Base-by-base conservation (phyloP, 345 rosid species). In the Salix arbutifolia region DNA sequence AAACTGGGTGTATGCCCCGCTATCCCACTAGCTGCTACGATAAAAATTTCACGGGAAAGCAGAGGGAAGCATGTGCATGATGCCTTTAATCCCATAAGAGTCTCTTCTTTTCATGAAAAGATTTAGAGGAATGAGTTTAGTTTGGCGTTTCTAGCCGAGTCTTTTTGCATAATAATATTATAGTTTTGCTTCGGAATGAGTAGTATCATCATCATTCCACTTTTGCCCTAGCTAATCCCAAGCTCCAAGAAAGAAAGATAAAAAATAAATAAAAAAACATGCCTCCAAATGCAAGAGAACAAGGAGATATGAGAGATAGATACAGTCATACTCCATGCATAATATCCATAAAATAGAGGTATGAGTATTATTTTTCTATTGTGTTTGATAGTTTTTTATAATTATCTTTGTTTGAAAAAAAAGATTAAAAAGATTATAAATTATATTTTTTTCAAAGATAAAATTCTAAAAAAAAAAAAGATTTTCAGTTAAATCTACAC, bases 101-200 rank as follows among this genome's bases (percentile, higher is more conserved):
- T 83, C 91, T 81, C 91, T 83, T 80, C 90, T 89, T 91, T 89
- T 89, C 77, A 88, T 84, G 88, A 78, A 86, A 81, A 79, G 79
- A 79, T 88, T 85, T 87, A 84, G 84, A 82, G 84, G 74, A 78
- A 81, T 84, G 83, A 72, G 87, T 83, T 42, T 46, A 1, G 0
- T 14, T 88, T 88, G 88, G 89, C 83, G 72, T 86, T 73, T 86
- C 74, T 46, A 4, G 6, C 52, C 75, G 69, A 72, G 72, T 30
- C 21, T 78, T 40, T 17, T 7, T 3, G 23, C 38, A 42, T 77
- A 64, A 68, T 31, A 21, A 65, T 76, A n/a, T 30, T 69, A 61
- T 52, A 50, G 26, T 16, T 66, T 25, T 66, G 76, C 80, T 70
- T 82, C 61, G 82, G 76, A 80, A 77, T 77, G 78, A 85, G 80